Conservation (phyloP, 2,329 filamentous ascomycete species). For the Claviceps fusiformis region DNA sequence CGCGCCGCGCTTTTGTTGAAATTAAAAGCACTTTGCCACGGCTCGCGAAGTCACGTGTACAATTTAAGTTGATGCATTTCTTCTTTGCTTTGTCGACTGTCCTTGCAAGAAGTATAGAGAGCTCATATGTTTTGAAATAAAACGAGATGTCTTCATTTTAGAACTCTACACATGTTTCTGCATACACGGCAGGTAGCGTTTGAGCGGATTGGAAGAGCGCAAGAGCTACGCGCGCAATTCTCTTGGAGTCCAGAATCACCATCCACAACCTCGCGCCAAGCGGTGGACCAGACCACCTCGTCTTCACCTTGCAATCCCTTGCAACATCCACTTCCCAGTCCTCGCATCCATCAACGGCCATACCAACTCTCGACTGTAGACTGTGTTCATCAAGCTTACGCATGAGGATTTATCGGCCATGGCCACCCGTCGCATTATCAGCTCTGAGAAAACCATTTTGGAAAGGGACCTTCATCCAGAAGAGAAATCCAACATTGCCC, state of each 20-base stretch:
- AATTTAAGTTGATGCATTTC: constrained; percentile 1
- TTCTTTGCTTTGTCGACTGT: background rate
- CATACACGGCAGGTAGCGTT: background rate
- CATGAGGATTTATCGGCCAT: constrained; percentile 29
- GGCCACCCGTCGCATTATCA: constrained; percentile 55
- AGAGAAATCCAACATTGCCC: constrained; percentile 59
- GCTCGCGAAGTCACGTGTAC: constrained; percentile 14
- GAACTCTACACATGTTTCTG: background rate
- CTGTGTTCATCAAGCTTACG: background rate
- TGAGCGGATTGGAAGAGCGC: background rate
- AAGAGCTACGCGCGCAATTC: background rate
- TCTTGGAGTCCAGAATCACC: background rate
- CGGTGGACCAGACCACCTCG: background rate
- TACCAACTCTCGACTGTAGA: background rate
- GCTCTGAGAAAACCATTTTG: constrained; percentile 51
- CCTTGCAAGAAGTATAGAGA: background rate
- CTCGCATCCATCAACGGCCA: background rate
- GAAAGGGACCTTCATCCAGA: constrained; percentile 40
- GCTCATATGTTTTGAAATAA: background rate
- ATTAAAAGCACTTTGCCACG: background rate
- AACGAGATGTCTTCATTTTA: background rate
- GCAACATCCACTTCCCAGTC: background rate
- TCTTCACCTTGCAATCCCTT: background rate
- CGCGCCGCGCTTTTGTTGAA: constrained; percentile 6
- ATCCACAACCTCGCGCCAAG: background rate